Conservation (phyloP, 345 rosid genomes). For the Euphorbia lathyris region DNA sequence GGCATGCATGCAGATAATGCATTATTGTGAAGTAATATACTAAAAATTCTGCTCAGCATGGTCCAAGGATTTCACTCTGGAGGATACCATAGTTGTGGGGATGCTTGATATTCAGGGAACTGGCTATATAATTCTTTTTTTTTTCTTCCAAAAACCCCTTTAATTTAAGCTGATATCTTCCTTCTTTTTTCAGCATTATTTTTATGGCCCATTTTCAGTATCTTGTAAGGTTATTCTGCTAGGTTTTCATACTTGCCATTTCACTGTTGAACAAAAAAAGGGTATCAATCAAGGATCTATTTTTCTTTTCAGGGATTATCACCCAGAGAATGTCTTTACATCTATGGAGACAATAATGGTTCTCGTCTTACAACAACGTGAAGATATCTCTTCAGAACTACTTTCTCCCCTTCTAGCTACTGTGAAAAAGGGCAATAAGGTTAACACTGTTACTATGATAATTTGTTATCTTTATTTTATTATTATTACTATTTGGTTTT, state of each 20-base stretch:
- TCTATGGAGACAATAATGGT: slow-evolving; percentile 91
- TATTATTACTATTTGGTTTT: slow-evolving; percentile 10
- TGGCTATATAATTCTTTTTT: too few species aligned
- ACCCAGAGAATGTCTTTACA: slow-evolving; percentile 59
- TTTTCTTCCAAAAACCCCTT: neutral
- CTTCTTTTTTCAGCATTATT: neutral
- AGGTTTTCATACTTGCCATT: neutral
- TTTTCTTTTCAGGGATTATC: slow-evolving; percentile 61
- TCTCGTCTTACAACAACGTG: slow-evolving; percentile 88
- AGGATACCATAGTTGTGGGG: neutral
- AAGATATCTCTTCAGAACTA: slow-evolving; percentile 70
- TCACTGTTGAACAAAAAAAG: neutral
- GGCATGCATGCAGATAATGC: neutral
- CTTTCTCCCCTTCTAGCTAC: slow-evolving; percentile 64
- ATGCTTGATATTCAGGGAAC: neutral
- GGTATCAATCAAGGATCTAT: neutral
- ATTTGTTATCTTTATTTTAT: neutral
- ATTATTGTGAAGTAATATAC: neutral
- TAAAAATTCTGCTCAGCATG: neutral
- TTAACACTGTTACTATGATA: slow-evolving; percentile 18
- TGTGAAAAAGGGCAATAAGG: slow-evolving; percentile 71
- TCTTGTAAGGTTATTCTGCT: neutral
- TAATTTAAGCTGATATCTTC: neutral
- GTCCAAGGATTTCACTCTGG: neutral
- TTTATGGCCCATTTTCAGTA: neutral